These are phyloP conservation scores for Candida oleophila DNA, from an alignment of 805 yeast species.

Conservation along the genomic window DNA sequence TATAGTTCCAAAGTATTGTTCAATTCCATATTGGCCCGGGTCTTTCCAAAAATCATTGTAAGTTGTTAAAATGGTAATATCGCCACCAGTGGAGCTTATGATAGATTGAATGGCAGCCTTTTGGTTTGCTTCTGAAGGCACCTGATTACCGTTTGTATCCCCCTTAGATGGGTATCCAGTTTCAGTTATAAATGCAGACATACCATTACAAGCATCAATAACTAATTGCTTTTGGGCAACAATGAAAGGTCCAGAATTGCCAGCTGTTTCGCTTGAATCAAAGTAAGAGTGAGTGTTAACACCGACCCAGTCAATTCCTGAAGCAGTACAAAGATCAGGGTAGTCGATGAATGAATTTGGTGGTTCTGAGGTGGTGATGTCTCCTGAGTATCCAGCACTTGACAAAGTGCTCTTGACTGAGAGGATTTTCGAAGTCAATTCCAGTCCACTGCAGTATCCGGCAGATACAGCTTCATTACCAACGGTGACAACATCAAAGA, in stretches of 20 bases:
- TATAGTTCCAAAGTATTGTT: constrained; percentile 79
- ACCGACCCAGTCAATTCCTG: constrained; percentile 80
- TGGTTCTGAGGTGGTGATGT: constrained; percentile 84
- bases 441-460: constrained; percentile 57
- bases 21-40: constrained; percentile 83
- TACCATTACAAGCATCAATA: constrained; percentile 52
- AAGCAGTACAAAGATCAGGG: constrained; percentile 66
- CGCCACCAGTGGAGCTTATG: constrained; percentile 54
- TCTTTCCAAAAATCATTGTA: constrained; percentile 83
- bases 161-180: constrained; percentile 90
- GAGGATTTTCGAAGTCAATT: constrained; percentile 63
- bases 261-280: constrained; percentile 59
- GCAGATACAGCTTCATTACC: constrained; percentile 86
- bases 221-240: constrained; percentile 59
- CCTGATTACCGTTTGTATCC: constrained; percentile 64
- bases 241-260: constrained; percentile 69
- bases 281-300: constrained; percentile 87
- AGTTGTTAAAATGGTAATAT: constrained; percentile 74
- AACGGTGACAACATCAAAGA: constrained; percentile 74
- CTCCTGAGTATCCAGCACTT: constrained; percentile 74
- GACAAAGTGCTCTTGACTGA: constrained; percentile 58
- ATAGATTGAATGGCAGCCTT: constrained; percentile 63
- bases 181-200: constrained; percentile 67
- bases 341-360: constrained; percentile 66
- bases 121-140: constrained; percentile 74